phyloP scores from a whole-genome alignment of 768 basidiomycete genomes.

The Hypsizygus marmoreus region DNA sequence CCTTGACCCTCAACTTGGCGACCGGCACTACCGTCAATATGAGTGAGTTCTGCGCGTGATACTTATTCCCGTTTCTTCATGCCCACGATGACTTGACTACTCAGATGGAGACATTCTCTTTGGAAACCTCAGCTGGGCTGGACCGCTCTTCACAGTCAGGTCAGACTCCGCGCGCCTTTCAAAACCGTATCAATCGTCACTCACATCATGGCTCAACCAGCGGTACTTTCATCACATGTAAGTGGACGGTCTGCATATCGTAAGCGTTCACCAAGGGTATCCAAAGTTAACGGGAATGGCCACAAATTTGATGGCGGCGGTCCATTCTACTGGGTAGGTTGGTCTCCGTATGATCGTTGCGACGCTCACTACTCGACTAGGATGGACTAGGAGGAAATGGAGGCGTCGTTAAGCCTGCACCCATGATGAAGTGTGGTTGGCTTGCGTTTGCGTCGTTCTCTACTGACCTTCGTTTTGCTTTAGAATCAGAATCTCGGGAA shows the following conservation, averaged over 20 bases:
- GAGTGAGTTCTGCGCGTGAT: conserved; percentile 36
- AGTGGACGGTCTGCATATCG: too few relatives aligned
- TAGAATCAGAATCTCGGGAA: conserved; percentile 41
- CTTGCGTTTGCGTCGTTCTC: neutral
- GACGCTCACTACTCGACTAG: conserved; percentile 21
- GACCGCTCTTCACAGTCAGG: conserved; percentile 56
- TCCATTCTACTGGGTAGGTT: conserved; percentile 43
- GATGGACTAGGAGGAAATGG: conserved; percentile 41
- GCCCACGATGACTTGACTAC: conserved; percentile 1
- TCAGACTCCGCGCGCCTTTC: conserved; percentile 20
- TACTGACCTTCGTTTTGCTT: conserved; percentile 1
- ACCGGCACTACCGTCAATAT: conserved; percentile 59
- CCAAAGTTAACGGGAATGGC: conserved; percentile 41
- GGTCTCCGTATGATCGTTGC: neutral
- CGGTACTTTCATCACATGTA: conserved; percentile 51
- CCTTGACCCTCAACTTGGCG: conserved; percentile 46
- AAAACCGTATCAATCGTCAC: neutral
- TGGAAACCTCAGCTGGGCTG: conserved; percentile 51
- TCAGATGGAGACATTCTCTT: conserved; percentile 61
- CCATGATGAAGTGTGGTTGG: conserved; percentile 43
- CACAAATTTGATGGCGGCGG: conserved; percentile 45
- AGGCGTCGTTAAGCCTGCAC: conserved; percentile 41
- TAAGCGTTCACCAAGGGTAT: neutral
- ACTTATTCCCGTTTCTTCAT: neutral
- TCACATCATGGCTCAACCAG: conserved; percentile 26